Conservation (phyloP, 805 yeast species). For the Grigorovia transvaalensis region DNA sequence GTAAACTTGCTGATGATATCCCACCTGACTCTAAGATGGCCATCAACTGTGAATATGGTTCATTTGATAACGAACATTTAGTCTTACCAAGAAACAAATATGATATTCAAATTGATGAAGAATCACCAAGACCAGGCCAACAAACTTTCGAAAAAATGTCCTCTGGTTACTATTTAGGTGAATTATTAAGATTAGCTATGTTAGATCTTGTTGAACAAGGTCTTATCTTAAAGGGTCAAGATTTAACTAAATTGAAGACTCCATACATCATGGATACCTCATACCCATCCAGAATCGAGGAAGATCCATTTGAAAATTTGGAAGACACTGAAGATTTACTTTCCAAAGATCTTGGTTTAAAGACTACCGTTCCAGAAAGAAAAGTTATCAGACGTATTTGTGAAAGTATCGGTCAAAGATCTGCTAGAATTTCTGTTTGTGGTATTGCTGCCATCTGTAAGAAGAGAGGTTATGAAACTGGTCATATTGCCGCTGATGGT, state of each 20-base stretch:
- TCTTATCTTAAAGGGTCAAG: conserved; percentile 58
- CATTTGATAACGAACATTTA: conserved; percentile 81
- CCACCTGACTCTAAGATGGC: conserved; percentile 66
- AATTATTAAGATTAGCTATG: conserved; percentile 68
- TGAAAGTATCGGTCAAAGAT: conserved; percentile 79
- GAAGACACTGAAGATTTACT: conserved; percentile 61
- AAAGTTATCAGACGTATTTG: conserved; percentile 70
- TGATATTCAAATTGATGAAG: conserved; percentile 66
- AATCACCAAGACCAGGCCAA: conserved; percentile 92
- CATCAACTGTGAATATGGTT: conserved; percentile 95
- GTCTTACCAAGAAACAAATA: conserved; percentile 82
- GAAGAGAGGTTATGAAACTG: conserved; percentile 67
- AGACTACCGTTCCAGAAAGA: conserved; percentile 70
- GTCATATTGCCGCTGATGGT: conserved; percentile 93
- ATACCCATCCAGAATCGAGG: conserved; percentile 74
- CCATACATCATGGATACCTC: conserved; percentile 80
- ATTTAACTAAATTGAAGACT: conserved; percentile 45
- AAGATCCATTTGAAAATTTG: conserved; percentile 77
- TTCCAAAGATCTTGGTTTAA: conserved; percentile 43
- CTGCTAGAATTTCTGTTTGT: conserved; percentile 85
- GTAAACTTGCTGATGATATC: conserved; percentile 54
- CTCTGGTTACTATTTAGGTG: conserved; percentile 92
- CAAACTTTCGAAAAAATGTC: conserved; percentile 95
- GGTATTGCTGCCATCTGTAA: conserved; percentile 89
- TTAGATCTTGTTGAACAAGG: conserved; percentile 59